Conservation (phyloP, 352 stramenopile genomes). For the Phytopythium kandeliae region DNA sequence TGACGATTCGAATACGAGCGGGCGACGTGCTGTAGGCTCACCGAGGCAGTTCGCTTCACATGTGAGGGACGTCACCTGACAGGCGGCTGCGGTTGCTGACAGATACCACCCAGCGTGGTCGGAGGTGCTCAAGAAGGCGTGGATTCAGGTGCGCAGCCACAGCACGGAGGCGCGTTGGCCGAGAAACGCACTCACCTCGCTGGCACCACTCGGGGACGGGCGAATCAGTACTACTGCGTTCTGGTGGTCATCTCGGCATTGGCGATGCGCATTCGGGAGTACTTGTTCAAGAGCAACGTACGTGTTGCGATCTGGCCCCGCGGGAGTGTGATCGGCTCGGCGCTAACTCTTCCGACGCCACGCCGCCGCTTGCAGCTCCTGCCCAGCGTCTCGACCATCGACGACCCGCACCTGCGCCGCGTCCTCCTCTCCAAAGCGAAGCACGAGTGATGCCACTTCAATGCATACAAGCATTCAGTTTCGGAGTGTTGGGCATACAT, state of each 20-base stretch:
- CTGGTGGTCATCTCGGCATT: slow-evolving; percentile 28
- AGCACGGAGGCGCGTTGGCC: background rate
- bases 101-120: slow-evolving; percentile 56
- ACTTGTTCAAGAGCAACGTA: slow-evolving; percentile 40
- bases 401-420: slow-evolving; percentile 12
- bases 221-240: slow-evolving; percentile 53
- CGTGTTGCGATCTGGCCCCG: background rate
- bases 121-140: slow-evolving; percentile 56
- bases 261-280: slow-evolving; percentile 22
- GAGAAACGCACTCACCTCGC: too few relatives aligned
- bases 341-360: background rate
- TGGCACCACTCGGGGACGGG: too few relatives aligned
- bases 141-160: slow-evolving; percentile 43
- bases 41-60: background rate
- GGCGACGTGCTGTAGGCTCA: slow-evolving; percentile 22
- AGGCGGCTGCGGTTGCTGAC: background rate
- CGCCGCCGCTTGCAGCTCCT: slow-evolving; percentile 12
- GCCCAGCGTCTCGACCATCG: slow-evolving; percentile 23
- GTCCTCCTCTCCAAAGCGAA: background rate
- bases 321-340: background rate
- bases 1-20: slow-evolving; percentile 39
- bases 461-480: too few relatives aligned
- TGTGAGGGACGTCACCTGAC: background rate
- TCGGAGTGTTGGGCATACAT: too few relatives aligned
- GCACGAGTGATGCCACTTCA: background rate